These are phyloP conservation scores for Panaeolus papilionaceus DNA, from an alignment of 768 basidiomycete species.

Conservation along the genomic window DNA sequence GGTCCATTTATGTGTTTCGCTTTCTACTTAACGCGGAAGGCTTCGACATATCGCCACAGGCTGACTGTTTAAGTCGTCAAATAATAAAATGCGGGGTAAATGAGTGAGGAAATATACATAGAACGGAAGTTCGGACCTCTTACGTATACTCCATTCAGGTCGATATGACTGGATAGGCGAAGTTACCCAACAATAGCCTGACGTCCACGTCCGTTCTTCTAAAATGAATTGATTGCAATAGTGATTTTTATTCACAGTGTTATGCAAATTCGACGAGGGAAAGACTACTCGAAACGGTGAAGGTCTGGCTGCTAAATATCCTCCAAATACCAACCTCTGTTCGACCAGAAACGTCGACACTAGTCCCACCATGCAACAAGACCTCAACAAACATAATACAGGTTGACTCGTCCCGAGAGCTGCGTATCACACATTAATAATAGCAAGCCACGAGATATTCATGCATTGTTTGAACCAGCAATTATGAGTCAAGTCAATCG, in stretches of 20 bases:
- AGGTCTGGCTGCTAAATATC: no score
- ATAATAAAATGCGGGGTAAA: constrained; percentile 9
- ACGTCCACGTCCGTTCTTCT: not conserved
- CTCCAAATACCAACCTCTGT: no score
- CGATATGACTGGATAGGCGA: not conserved
- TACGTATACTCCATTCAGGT: not conserved
- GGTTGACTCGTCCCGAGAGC: no score
- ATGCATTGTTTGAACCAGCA: not conserved
- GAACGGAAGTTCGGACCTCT: not conserved
- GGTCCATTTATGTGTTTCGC: not conserved
- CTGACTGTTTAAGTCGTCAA: not conserved
- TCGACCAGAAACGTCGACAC: no score
- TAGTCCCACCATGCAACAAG: no score
- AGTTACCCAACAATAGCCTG: not conserved
- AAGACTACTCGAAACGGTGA: no score
- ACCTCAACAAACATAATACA: no score
- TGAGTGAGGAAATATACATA: not conserved
- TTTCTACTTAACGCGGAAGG: not conserved
- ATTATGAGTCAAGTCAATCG: not conserved
- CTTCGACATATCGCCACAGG: not conserved
- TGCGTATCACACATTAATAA: not conserved
- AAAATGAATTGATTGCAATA: not conserved
- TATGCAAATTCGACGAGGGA: no score
- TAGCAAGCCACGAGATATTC: not conserved
- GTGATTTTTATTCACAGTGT: no score